Conservation (phyloP, 2,329 filamentous ascomycete species). For the Exophiala lecanii-corni region DNA sequence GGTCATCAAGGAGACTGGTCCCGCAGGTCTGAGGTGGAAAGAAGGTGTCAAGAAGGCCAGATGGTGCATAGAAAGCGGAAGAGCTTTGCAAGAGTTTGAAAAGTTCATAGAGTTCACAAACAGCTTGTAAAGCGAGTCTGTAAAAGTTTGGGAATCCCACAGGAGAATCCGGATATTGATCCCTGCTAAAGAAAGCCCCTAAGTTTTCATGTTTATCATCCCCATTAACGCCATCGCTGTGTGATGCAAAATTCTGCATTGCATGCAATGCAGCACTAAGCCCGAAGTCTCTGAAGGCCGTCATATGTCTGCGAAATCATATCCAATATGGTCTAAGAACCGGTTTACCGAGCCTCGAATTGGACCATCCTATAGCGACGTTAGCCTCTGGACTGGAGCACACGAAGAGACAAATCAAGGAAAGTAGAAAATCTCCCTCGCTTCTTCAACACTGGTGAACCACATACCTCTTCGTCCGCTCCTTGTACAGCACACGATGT, state of each 20-base stretch:
- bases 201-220: not conserved
- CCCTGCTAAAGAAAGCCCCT: too few species aligned
- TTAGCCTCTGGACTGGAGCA: too few species aligned
- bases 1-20: conserved; percentile 76
- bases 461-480: conserved; percentile 85
- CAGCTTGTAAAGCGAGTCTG: conserved; percentile 6
- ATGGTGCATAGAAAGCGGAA: conserved; percentile 82
- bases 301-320: too few species aligned
- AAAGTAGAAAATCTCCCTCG: too few species aligned
- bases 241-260: too few species aligned
- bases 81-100: conserved; percentile 77
- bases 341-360: conserved; percentile 95
- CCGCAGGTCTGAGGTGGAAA: conserved; percentile 87
- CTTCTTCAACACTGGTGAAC: too few species aligned
- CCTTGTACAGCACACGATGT: conserved; percentile 93
- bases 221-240: conserved; percentile 8
- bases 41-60: conserved; percentile 82
- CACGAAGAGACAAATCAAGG: too few species aligned
- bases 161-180: too few species aligned
- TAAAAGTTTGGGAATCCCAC: too few species aligned
- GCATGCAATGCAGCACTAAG: too few species aligned
- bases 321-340: too few species aligned
- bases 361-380: conserved; percentile 80
- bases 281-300: too few species aligned
- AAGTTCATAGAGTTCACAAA: conserved; percentile 82